Evolutionary conservation across 2,329 filamentous ascomycete species (phyloP), one percentile per base, ranked within the genome.

Genomic region (Coniochaeta prunicola): DNA sequence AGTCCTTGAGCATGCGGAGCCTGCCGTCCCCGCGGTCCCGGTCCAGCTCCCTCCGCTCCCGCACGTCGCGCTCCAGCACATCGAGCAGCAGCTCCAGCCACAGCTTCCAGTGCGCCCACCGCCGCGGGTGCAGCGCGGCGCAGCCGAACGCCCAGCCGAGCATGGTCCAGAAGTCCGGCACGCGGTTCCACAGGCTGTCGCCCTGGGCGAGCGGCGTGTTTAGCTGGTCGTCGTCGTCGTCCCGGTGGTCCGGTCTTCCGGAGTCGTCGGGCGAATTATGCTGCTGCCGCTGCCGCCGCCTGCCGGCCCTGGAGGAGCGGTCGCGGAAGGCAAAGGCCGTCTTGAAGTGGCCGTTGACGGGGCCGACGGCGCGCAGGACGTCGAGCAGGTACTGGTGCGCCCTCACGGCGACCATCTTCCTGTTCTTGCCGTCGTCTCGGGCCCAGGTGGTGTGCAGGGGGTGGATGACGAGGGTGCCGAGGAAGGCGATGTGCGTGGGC

Each of bases 71-170:
- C 63, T 94, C 88, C 13, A 97, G 75, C 7, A 89, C 84, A 66
- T 92, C 88, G 5, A 96, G 72, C 80, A 96, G 88, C 61, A 89
- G 86, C 34, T 87, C 82, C 15, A 97, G 77, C 89, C 91, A 96
- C 8, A 84, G 73, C 65, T 81, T 85, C 92, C 92, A 97, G 67
- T 86, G 82, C 56, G 79, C 81, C 93, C 94, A 97, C 21, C 93
- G 82, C 42, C 82, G 80, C 1, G 85, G 85, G 64, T 93, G 80
- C 33, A 82, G 71, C 1, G 89, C 81, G 57, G 91, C 92, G 74
- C 93, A 97, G 69, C 93, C 94, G 71, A 97, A 92, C 0, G 90
- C 89, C 94, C 94, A 97, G 3, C 93, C 94, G 0, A 94, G 81
- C 0, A 90, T 83, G 45, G 86, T 83, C 91, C 94, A 99, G 67